These are phyloP conservation scores for Nemania sp. DNA, from an alignment of 2,329 filamentous ascomycete genomes.

Conservation along the genomic window DNA sequence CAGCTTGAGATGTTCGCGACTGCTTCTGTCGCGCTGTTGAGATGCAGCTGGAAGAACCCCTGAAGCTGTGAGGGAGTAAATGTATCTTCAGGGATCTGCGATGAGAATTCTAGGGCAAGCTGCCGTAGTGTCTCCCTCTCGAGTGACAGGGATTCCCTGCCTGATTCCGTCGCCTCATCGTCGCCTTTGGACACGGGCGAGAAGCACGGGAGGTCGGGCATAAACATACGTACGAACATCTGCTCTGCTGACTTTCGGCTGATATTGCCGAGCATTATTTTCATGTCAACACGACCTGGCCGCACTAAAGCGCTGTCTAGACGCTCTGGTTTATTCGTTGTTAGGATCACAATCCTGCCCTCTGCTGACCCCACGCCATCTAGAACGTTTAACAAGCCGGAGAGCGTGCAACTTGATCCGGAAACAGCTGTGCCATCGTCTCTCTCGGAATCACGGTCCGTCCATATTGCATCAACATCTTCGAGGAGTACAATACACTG, in stretches of 20 bases:
- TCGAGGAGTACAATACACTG: constrained; percentile 61
- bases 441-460: constrained; percentile 44
- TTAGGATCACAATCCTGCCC: constrained; percentile 69
- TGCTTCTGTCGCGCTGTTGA: constrained; percentile 40
- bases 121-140: constrained; percentile 21
- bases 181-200: constrained; percentile 8
- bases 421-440: constrained; percentile 32
- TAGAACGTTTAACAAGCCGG: constrained; percentile 65
- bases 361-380: constrained; percentile 68
- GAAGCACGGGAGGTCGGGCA: constrained; percentile 29
- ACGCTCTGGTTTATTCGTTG: constrained; percentile 64
- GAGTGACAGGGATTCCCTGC: neutral
- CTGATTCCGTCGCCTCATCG: neutral
- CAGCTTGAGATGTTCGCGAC: constrained; percentile 35
- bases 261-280: constrained; percentile 50
- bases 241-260: constrained; percentile 42
- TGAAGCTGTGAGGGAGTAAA: constrained; percentile 45
- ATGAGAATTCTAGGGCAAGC: constrained; percentile 39
- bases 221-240: constrained; percentile 46
- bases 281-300: constrained; percentile 65
- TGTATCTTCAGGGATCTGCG: constrained; percentile 41
- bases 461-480: constrained; percentile 57
- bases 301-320: constrained; percentile 63
- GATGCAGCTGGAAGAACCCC: constrained; percentile 43
- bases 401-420: constrained; percentile 56